Evolutionary conservation across 352 stramenopile genomes (phyloP).

Genomic region (Phytophthora ohioensis): DNA sequence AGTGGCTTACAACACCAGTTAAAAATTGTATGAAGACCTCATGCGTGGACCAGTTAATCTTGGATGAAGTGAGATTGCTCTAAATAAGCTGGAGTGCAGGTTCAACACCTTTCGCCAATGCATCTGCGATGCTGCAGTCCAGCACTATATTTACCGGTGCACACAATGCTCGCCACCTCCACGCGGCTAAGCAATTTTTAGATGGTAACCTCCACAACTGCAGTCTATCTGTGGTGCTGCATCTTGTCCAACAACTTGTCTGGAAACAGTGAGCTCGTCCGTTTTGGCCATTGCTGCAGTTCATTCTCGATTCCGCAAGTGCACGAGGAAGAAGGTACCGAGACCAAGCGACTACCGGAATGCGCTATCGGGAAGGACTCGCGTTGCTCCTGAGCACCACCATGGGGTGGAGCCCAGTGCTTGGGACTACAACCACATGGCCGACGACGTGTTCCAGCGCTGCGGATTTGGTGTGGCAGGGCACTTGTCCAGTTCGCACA

Average conservation of each 20-base stretch:
- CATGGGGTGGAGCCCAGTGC: slow-evolving; percentile 24
- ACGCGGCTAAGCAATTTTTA: slow-evolving; percentile 10
- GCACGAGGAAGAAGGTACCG: slow-evolving; percentile 17
- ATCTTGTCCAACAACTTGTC: slow-evolving; percentile 22
- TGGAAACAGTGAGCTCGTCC: background rate
- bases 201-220: slow-evolving; percentile 23
- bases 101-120: background rate
- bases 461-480: slow-evolving; percentile 60
- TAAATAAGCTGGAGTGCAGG: slow-evolving; percentile 11
- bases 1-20: no score
- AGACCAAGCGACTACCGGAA: slow-evolving; percentile 24
- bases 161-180: background rate
- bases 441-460: slow-evolving; percentile 60
- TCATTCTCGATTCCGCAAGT: slow-evolving; percentile 42
- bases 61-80: background rate
- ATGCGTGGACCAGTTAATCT: background rate
- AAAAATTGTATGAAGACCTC: no score
- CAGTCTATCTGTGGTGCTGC: slow-evolving; percentile 25
- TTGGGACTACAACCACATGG: slow-evolving; percentile 22
- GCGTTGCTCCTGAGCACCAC: slow-evolving; percentile 28
- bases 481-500: slow-evolving; percentile 66
- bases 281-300: slow-evolving; percentile 10
- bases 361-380: slow-evolving; percentile 35
- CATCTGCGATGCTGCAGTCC: slow-evolving; percentile 25
- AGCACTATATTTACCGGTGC: slow-evolving; percentile 28